Percentiles rank a stretch among this genome's conserved stretches.
phyloP scores from a whole-genome alignment of 2,329 filamentous ascomycete species.

The Aspergillus hortae region DNA sequence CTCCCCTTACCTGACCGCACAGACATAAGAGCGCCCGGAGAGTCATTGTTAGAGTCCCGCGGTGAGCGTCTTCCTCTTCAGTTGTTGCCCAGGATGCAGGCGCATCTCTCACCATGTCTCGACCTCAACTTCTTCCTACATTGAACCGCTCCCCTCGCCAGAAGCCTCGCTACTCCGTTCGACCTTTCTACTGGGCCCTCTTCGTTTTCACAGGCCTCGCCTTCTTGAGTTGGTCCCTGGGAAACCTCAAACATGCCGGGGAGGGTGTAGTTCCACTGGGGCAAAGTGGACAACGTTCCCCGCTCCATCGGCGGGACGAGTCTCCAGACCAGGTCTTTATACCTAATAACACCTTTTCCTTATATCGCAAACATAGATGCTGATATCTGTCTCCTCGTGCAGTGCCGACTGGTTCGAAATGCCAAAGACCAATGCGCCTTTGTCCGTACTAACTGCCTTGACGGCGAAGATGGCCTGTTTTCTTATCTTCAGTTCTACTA shows the following conservation, averaged over 20 bases:
- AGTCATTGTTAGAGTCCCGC: too few relatives aligned
- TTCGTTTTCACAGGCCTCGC: conserved; percentile 33
- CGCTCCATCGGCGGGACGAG: neutral
- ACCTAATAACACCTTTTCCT: neutral
- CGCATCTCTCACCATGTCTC: conserved; percentile 21
- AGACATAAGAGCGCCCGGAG: too few relatives aligned
- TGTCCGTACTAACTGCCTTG: conserved; percentile 73
- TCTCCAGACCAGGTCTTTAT: neutral
- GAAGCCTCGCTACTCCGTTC: conserved; percentile 37
- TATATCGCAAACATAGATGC: neutral
- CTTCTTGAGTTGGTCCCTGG: conserved; percentile 26
- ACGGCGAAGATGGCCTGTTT: conserved; percentile 85
- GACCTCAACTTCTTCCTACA: conserved; percentile 16
- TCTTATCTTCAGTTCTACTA: conserved; percentile 91
- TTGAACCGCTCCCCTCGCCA: conserved; percentile 19
- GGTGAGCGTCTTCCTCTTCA: neutral
- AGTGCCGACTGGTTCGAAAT: conserved; percentile 77
- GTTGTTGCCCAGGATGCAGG: conserved; percentile 27
- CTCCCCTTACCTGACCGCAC: too few relatives aligned
- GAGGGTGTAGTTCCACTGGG: neutral
- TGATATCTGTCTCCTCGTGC: neutral
- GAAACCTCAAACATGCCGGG: neutral
- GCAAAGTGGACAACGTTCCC: neutral
- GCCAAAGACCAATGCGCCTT: conserved; percentile 82
- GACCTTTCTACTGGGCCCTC: conserved; percentile 47